These are phyloP conservation scores for Myxozyma neglecta DNA, from an alignment of 805 yeast species.

Conservation along the genomic window DNA sequence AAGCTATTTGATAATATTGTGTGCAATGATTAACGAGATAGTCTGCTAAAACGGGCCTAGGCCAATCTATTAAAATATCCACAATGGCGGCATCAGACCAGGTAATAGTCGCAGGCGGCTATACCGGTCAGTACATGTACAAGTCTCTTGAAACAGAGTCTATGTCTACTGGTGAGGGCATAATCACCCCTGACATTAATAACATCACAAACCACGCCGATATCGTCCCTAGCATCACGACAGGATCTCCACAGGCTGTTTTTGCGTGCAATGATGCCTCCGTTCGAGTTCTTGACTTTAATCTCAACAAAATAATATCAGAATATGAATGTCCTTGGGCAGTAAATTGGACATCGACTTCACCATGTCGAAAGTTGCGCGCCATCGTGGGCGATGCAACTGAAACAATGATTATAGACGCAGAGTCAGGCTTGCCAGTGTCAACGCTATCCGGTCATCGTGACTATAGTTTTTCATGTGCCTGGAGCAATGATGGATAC, in stretches of 20 bases:
- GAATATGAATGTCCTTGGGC: constrained; percentile 47
- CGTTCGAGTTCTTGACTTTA: constrained; percentile 47
- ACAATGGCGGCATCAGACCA: constrained; percentile 49
- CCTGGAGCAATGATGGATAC: constrained; percentile 52
- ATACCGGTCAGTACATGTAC: constrained; percentile 52
- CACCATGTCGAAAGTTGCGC: constrained; percentile 46
- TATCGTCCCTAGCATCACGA: constrained; percentile 34
- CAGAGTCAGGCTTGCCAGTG: constrained; percentile 38
- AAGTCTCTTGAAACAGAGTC: constrained; percentile 39
- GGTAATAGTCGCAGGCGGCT: constrained; percentile 53
- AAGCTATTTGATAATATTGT: constrained; percentile 14
- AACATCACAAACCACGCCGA: constrained; percentile 56
- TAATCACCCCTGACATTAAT: constrained; percentile 47
- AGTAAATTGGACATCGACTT: constrained; percentile 50
- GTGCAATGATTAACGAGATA: constrained; percentile 1
- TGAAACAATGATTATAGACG: constrained; percentile 49
- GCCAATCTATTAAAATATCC: constrained; percentile 45
- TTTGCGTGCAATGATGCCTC: constrained; percentile 54
- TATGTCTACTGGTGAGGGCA: constrained; percentile 39
- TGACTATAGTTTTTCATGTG: constrained; percentile 61
- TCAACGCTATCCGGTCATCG: constrained; percentile 47
- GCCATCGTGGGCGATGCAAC: constrained; percentile 55
- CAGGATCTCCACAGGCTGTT: constrained; percentile 40
- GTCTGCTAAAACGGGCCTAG: constrained; percentile 27
- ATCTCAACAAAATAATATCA: constrained; percentile 30